Conservation (phyloP, 2,329 filamentous ascomycete species). For the Aspergillus cejpii region DNA sequence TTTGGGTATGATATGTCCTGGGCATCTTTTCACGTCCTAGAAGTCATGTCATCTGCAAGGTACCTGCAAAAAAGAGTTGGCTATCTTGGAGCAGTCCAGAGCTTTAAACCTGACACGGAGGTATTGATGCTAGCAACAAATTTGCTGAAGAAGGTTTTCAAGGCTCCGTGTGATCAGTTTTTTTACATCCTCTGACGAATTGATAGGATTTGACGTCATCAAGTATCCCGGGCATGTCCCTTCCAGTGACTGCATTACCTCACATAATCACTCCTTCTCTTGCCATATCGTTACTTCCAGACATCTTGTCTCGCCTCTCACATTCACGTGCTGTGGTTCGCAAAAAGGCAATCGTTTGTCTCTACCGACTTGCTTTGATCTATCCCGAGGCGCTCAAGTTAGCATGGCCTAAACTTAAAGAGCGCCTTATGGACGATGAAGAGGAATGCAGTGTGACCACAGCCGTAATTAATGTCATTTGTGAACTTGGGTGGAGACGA, state of each 20-base stretch:
- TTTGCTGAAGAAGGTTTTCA: slow-evolving; percentile 74
- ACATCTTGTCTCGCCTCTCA: slow-evolving; percentile 75
- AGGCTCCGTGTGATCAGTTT: not conserved
- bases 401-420: slow-evolving; percentile 96
- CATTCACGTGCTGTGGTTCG: slow-evolving; percentile 80
- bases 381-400: slow-evolving; percentile 89
- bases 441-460: slow-evolving; percentile 92
- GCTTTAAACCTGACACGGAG: slow-evolving; percentile 89
- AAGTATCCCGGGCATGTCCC: slow-evolving; percentile 68
- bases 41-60: slow-evolving; percentile 96
- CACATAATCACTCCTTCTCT: slow-evolving; percentile 91
- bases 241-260: slow-evolving; percentile 84
- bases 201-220: slow-evolving; percentile 54
- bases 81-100: slow-evolving; percentile 92
- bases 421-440: slow-evolving; percentile 78
- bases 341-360: slow-evolving; percentile 92
- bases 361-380: slow-evolving; percentile 90
- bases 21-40: slow-evolving; percentile 95
- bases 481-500: slow-evolving; percentile 87
- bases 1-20: slow-evolving; percentile 99
- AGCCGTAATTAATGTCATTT: slow-evolving; percentile 93
- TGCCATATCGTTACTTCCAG: slow-evolving; percentile 79
- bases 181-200: slow-evolving; percentile 11
- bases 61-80: slow-evolving; percentile 93
- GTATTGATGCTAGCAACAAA: slow-evolving; percentile 97